Conservation (phyloP, 768 basidiomycete genomes). For the Floccularia luteovirens region DNA sequence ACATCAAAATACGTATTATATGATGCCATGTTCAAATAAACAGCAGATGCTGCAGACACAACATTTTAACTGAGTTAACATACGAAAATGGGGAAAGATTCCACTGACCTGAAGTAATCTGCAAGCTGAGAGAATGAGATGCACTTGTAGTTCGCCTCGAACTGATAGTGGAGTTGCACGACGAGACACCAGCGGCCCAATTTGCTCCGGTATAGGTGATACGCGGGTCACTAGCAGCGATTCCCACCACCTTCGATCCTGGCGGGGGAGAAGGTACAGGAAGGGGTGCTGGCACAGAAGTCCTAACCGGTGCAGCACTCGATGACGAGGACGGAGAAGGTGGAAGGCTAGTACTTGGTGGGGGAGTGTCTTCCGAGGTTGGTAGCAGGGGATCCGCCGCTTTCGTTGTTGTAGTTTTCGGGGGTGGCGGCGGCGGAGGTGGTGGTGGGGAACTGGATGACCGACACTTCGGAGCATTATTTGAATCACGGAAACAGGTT, state of each 20-base stretch:
- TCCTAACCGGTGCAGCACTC: background rate
- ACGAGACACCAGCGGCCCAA: background rate
- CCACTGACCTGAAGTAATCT: background rate
- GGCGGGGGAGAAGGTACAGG: background rate
- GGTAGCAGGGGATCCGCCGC: background rate
- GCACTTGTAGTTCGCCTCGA: background rate
- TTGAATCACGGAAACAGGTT: background rate
- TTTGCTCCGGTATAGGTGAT: background rate
- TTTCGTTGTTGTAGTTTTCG: background rate
- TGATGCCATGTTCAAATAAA: background rate
- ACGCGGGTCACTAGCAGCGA: background rate
- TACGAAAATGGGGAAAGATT: background rate
- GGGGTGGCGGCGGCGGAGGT: background rate
- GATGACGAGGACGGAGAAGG: background rate
- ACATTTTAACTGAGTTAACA: background rate
- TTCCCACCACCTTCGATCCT: background rate
- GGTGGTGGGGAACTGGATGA: background rate
- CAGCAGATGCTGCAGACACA: background rate
- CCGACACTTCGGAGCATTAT: background rate
- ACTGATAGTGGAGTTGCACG: background rate
- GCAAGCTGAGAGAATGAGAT: background rate
- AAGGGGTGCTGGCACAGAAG: background rate
- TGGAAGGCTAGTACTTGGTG: background rate
- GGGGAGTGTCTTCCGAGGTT: background rate
- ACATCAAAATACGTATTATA: background rate